Evolutionary conservation across 352 stramenopile genomes (phyloP), one percentile per base, ranked within the genome.

Genomic region (Globisporangium spinosum): DNA sequence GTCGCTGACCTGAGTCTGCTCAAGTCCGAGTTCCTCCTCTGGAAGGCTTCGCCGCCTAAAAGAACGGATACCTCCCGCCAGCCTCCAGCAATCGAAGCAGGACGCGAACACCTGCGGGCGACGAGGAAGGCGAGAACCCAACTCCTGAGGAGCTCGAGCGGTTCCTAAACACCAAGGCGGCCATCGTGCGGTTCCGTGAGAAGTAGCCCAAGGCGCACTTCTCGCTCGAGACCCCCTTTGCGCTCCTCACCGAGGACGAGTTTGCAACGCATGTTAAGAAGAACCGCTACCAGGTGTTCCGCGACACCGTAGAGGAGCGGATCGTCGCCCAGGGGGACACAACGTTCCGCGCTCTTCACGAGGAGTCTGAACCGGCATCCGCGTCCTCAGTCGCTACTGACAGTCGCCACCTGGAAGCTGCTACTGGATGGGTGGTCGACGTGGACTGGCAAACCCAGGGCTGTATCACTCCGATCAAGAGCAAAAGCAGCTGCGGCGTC

Each of bases 221-320:
- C 73, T 86, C 80, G 3, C 80, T 65, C 8, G 73, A 91, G 54
- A 87, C 80, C 59, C 82, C 79, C 4, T 93, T 91, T 66, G 79
- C 82, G 12, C 72, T 93, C 13, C 77, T 91, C 65, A 89, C 82
- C 22, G 65, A 88, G 10, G 70, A 88, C 1, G 80, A 91, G 58
- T 93, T 93, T 51, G 67, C 68, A 17, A 64, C 68, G 15, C 88
- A 87, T 38, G 58, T 89, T 1, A 65, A 70, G 49, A 55, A 47
- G 34, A 64, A 54, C 20, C 40, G 64, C 54, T 35, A 47, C 4
- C 10, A 69, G 47, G 38, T 55, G 3, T 65, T 74, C 25, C 73
- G 70, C 64, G 58, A 20, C 13, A 27, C 12, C 23, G 58, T 74
- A 17, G 67, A 59, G 9, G 17, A 64, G 29, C 5, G 38, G 1